These are phyloP conservation scores for Colletotrichum theobromicola DNA, from an alignment of 2,329 filamentous ascomycete species.

Conservation along the genomic window DNA sequence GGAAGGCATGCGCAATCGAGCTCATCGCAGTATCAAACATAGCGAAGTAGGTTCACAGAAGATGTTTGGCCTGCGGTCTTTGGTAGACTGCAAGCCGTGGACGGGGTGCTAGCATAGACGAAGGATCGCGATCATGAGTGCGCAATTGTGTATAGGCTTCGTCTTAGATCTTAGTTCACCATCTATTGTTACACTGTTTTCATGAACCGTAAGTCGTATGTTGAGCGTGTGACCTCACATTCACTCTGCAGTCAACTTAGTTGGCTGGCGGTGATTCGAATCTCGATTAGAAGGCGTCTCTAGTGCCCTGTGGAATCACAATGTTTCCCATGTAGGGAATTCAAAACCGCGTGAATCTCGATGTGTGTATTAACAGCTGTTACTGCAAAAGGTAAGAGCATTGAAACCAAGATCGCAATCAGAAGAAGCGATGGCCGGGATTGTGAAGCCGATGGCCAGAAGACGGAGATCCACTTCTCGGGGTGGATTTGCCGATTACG, in stretches of 20 bases:
- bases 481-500: background rate
- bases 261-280: background rate
- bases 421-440: background rate
- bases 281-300: too few relatives aligned
- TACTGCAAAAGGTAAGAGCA: background rate
- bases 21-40: background rate
- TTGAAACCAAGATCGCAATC: background rate
- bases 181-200: background rate
- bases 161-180: background rate
- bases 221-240: background rate
- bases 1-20: background rate
- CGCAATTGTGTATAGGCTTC: background rate
- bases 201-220: background rate
- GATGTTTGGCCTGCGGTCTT: background rate
- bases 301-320: background rate
- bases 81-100: background rate
- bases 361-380: background rate
- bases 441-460: background rate
- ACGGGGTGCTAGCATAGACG: background rate
- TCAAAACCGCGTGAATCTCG: background rate
- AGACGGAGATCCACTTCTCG: background rate
- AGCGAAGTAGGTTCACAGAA: constrained; percentile 2
- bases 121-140: background rate
- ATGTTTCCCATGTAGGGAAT: background rate
- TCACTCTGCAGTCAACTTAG: background rate